Base-by-base conservation (phyloP, 768 basidiomycete genomes). In the Termitomyces sp. region DNA sequence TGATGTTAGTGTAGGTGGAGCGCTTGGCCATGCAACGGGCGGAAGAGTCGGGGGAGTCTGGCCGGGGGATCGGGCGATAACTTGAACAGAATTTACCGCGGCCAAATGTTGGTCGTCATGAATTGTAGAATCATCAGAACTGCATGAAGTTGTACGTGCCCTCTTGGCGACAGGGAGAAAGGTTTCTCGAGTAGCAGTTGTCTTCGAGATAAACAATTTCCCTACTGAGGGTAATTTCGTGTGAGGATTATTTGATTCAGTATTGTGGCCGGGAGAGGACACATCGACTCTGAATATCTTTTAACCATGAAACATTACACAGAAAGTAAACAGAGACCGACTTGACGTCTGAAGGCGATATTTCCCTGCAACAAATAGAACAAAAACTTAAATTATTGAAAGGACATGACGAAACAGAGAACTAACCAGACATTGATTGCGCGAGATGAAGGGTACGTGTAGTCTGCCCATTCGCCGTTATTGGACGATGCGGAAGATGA, bases 401-500 rank as follows among this genome's bases (percentile, higher is more conserved):
- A 49, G n/a, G 53, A 3, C 15, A 47, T 6, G 25, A 25, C 3
- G n/a, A 14, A 48, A 17, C 29, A 17, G 7, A 12, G 14, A 31
- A 47, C 64, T 56, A n/a, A 65, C 64, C 49, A 53, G 34, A 60
- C 51, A 48, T 59, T 60, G 5, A 49, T 42, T 12, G 58, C 58
- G 3, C 49, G 49, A 15, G 59, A 62, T 17, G 51, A 45, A 2
- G 58, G 43, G 5, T 25, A 38, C 15, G 58, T 57, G 38, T 20
- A 53, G 20, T 62, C 58, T 14, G 45, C 36, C 54, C 54, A 50
- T 14, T 60, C 59, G 31, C 50, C 46, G 3, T 43, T 38, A 11
- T n/a, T 36, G n/a, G 64, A 64, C 14, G 60, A 65, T 45, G 50
- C 45, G 3, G 64, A 57, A 0, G 61, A 62, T 15, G 54, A 43